Conservation (phyloP, 495 filamentous ascomycete species). For the Neurospora sp. region DNA sequence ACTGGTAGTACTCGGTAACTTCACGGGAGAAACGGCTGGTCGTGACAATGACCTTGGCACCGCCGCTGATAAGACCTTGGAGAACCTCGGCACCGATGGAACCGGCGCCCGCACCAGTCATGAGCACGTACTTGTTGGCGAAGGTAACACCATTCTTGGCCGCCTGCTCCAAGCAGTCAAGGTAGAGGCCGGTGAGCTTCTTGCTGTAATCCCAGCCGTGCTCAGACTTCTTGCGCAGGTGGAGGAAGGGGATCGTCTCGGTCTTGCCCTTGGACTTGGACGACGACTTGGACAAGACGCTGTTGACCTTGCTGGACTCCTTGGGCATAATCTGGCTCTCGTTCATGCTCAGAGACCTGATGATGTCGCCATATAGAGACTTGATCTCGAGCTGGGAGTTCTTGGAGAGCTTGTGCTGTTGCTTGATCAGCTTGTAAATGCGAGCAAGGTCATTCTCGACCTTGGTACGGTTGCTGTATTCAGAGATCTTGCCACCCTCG, state of each 20-base stretch:
- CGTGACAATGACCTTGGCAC: conserved; percentile 90
- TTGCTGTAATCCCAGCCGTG: conserved; percentile 99
- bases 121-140: conserved; percentile 89
- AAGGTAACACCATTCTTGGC: conserved; percentile 82
- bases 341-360: conserved; percentile 90
- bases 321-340: conserved; percentile 91
- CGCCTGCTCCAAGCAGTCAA: conserved; percentile 82
- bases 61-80: conserved; percentile 91
- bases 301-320: conserved; percentile 54
- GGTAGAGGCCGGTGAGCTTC: conserved; percentile 84
- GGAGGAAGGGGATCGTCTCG: conserved; percentile 95
- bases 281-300: conserved; percentile 51
- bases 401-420: conserved; percentile 94
- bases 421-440: conserved; percentile 94
- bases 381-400: conserved; percentile 92
- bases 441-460: conserved; percentile 89
- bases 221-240: conserved; percentile 87
- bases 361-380: conserved; percentile 81
- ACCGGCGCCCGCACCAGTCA: conserved; percentile 96
- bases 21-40: conserved; percentile 93
- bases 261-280: conserved; percentile 76
- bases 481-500: conserved; percentile 92
- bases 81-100: conserved; percentile 98
- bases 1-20: conserved; percentile 98
- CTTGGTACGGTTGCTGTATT: conserved; percentile 96